These are phyloP conservation scores for Forsythia suspensa DNA, from an alignment of 257 asterid genomes.

Conservation along the genomic window DNA sequence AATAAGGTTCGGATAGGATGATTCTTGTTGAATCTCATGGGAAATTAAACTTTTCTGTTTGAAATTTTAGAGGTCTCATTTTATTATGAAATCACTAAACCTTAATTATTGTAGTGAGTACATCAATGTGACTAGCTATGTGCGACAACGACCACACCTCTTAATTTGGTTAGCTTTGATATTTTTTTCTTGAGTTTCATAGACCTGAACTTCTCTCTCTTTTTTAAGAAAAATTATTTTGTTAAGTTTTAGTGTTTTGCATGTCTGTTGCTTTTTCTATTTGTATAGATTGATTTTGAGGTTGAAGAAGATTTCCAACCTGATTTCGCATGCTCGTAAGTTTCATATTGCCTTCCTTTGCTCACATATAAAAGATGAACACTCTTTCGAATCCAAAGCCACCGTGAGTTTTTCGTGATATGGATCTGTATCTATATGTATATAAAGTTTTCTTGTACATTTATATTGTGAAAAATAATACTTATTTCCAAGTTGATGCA, in stretches of 20 bases:
- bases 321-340: constrained; percentile 72
- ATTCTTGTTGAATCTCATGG: too few species aligned
- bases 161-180: constrained; percentile 53
- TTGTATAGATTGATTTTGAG: constrained; percentile 61
- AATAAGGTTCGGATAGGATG: too few species aligned
- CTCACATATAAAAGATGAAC: constrained; percentile 79
- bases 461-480: too few species aligned
- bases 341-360: constrained; percentile 74
- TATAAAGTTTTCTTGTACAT: too few species aligned
- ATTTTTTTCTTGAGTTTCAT: not conserved
- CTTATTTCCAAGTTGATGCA: too few species aligned
- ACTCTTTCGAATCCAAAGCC: constrained; percentile 61
- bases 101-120: too few species aligned
- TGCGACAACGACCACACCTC: constrained; percentile 12
- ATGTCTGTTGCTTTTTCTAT: not conserved
- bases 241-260: not conserved
- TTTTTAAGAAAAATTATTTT: too few species aligned
- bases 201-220: not conserved
- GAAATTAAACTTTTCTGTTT: too few species aligned
- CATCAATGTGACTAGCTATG: too few species aligned
- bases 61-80: too few species aligned
- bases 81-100: too few species aligned
- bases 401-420: constrained; percentile 56
- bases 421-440: not conserved
- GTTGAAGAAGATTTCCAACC: constrained; percentile 29